Base-by-base conservation (phyloP, 106 monocot genomes). In the Phalaenopsis aphrodite region DNA sequence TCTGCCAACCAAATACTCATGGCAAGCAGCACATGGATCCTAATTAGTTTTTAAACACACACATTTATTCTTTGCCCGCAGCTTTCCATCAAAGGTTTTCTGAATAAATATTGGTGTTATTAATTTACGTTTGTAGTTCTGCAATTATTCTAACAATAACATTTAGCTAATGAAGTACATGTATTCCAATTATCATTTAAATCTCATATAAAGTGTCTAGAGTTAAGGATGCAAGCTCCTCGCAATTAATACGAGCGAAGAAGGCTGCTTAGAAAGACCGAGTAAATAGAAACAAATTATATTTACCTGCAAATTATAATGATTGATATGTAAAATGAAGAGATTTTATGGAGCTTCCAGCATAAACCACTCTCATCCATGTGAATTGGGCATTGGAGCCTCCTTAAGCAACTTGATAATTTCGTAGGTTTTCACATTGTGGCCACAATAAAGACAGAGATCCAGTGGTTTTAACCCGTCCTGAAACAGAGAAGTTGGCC, bases 381-480 rank as follows among this genome's bases (percentile, higher is more conserved):
- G 45, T 74, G 56, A 42, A 36, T 84, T 96, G 8, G 72, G 55
- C 42, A 19, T 80, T 42, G 90, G 77, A 41, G 80, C 41, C 56
- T 78, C 80, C 80, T 94, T 97, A 67, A 97, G 78, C 82, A 92
- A 77, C 72, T 92, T 94, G 47, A 97, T 88, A 45, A 94, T 83
- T 81, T 94, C 92, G 81, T 77, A 92, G n/a, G 90, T 94, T 72
- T 86, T 89, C 76, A 78, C 46, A 80, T 79, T 79, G 73, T 78
- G 91, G 15, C 94, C 97, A 71, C 81, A 88, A 42, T 85, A 84
- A 73, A 97, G 90, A 73, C 97, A 92, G 0, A 97, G 82, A 81
- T 94, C 88, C 72, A 97, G 84, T n/a, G 97, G 92, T 55, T 87
- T 94, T 30, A 92, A 86, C 24, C 97, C 97, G 78, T 92, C 97